A percentile compares a stretch with the other conserved stretches of the same genome.
Conservation (phyloP, 257 asterid genomes). For the Solanum paucissectum region DNA sequence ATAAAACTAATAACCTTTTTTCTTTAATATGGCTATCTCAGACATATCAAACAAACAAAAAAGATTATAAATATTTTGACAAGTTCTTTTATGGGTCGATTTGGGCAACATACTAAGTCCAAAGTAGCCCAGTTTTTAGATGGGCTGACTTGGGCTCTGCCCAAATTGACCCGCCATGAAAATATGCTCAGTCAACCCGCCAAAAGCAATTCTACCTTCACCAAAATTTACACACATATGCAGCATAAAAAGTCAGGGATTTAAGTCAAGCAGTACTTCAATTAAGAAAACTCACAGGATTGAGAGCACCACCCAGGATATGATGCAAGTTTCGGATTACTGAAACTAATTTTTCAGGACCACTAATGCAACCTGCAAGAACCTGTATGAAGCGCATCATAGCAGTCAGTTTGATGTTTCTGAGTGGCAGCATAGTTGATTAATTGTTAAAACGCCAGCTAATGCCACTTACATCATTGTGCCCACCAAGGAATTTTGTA, state of each 20-base stretch:
- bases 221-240: background rate
- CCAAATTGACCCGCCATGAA: background rate
- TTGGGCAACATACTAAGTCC: background rate
- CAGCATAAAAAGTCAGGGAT: background rate
- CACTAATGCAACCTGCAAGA: slow-evolving; percentile 84
- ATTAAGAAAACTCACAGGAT: slow-evolving; percentile 56
- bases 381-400: slow-evolving; percentile 31
- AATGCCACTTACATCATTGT: slow-evolving; percentile 60
- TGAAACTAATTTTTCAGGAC: slow-evolving; percentile 62
- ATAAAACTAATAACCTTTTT: background rate
- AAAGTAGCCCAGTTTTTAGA: background rate
- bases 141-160: background rate
- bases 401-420: background rate
- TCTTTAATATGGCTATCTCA: background rate
- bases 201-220: background rate
- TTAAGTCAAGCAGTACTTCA: background rate
- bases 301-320: slow-evolving; percentile 84
- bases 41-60: background rate
- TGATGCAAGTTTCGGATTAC: slow-evolving; percentile 74
- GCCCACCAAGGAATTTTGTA: slow-evolving; percentile 84
- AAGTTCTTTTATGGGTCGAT: background rate
- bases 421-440: background rate
- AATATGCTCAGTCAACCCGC: background rate
- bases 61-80: background rate
- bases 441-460: background rate